phyloP scores from a whole-genome alignment of 2,329 filamentous ascomycete species.

The Fusarium sambucinum region DNA sequence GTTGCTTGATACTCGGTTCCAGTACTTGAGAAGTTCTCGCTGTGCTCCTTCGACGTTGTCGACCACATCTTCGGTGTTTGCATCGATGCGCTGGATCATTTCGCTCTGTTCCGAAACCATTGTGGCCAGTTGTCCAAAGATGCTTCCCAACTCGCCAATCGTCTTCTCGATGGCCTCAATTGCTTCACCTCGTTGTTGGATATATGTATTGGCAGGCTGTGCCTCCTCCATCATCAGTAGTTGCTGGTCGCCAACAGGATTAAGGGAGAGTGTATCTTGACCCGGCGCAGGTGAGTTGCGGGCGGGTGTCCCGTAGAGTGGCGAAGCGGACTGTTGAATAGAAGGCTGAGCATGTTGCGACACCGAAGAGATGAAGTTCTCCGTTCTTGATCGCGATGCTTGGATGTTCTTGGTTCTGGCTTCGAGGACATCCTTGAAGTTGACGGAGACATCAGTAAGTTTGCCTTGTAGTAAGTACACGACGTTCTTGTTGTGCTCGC shows the following conservation, averaged over 20 bases:
- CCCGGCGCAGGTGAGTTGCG: slow-evolving; percentile 75
- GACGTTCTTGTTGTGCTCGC: slow-evolving; percentile 98
- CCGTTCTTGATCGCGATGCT: slow-evolving; percentile 88
- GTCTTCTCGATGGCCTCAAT: slow-evolving; percentile 98
- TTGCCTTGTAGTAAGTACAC: slow-evolving; percentile 92
- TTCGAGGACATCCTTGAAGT: slow-evolving; percentile 97
- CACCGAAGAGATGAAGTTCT: slow-evolving; percentile 95
- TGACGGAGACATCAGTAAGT: slow-evolving; percentile 89
- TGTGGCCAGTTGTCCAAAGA: slow-evolving; percentile 92
- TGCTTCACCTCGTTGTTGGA: slow-evolving; percentile 92
- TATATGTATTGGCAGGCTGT: slow-evolving; percentile 86
- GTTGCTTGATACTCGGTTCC: slow-evolving; percentile 93
- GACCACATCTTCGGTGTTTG: slow-evolving; percentile 97
- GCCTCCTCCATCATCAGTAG: slow-evolving; percentile 94
- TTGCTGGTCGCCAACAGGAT: slow-evolving; percentile 84
- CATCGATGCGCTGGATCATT: slow-evolving; percentile 97
- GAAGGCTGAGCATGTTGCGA: slow-evolving; percentile 79
- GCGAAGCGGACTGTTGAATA: slow-evolving; percentile 81
- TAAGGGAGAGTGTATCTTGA: slow-evolving; percentile 83
- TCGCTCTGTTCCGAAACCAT: slow-evolving; percentile 99
- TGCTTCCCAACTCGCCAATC: slow-evolving; percentile 88
- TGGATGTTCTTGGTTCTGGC: slow-evolving; percentile 98
- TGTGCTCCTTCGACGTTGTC: slow-evolving; percentile 99
- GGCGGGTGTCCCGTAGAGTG: slow-evolving; percentile 84
- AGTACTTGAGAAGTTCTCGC: slow-evolving; percentile 95